Conservation (phyloP, 2,329 filamentous ascomycete species). For the Dactylellina sp. region DNA sequence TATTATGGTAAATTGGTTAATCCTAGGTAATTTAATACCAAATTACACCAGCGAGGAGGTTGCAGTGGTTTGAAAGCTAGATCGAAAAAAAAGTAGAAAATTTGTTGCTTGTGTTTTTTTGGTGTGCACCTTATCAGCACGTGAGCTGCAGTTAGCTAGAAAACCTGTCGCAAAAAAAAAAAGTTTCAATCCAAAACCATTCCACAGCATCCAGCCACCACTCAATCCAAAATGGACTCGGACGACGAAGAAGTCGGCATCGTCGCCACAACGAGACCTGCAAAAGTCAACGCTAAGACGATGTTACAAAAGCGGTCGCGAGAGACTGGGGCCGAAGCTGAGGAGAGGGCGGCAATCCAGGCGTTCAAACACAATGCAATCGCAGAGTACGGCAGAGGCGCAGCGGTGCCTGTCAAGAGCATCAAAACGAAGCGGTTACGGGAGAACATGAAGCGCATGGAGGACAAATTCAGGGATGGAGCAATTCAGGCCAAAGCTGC, state of each 20-base stretch:
- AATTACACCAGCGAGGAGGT: conserved; percentile 4
- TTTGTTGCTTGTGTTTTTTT: conserved; percentile 57
- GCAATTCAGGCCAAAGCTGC: conserved; percentile 89
- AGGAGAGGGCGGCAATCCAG: conserved; percentile 60
- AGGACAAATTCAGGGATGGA: conserved; percentile 84
- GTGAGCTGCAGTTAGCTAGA: conserved; percentile 53
- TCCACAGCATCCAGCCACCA: conserved; percentile 13
- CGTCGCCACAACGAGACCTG: conserved; percentile 31
- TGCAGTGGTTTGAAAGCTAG: conserved; percentile 21
- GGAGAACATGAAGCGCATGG: conserved; percentile 80
- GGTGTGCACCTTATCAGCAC: conserved; percentile 54
- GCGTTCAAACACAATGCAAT: conserved; percentile 64
- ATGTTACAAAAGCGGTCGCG: conserved; percentile 55
- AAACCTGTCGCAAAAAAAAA: conserved; percentile 50
- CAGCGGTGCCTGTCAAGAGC: conserved; percentile 76
- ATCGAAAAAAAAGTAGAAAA: conserved; percentile 43
- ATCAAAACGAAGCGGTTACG: conserved; percentile 92
- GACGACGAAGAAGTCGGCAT: conserved; percentile 40
- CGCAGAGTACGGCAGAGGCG: conserved; percentile 81
- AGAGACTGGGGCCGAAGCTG: conserved; percentile 42
- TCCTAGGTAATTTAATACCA: neutral
- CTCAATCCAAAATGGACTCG: conserved; percentile 34
- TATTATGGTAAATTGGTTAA: conserved; percentile 3
- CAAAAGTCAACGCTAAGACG: conserved; percentile 65
- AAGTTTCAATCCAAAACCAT: conserved; percentile 25